Base-by-base conservation (phyloP, 2,329 filamentous ascomycete species). In the Talaromyces sp. region DNA sequence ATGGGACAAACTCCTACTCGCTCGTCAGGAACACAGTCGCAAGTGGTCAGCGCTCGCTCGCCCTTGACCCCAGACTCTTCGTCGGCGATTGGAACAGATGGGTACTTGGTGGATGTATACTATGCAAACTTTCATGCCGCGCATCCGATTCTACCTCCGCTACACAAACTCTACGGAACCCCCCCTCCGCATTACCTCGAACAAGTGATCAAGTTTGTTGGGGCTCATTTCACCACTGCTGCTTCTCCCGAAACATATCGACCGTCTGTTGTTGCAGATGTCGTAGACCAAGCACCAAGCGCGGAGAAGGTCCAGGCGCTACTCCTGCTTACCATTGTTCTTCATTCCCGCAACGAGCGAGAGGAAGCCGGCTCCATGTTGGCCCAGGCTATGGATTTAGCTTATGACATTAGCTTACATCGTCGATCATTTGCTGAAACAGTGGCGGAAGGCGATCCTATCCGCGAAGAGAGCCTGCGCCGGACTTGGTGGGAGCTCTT, bases 401-500 rank as follows among this genome's bases (percentile, higher is more conserved):
- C 91, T 1, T 76, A 95, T 10, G 85, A 91, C 60, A 81, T 96
- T 26, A 88, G 89, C 0, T 83, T 97, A 74, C 87, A 96, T 69
- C 85, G 84, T 10, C 80, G 84, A 54, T 80, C 83, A 0, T 96
- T 86, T 71, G 87, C 91, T 0, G 75, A 80, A 0, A 74, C 81
- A 5, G 80, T 91, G 66, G 87, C 88, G 17, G 79, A 81, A 29
- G 85, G 85, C 5, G 84, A 88, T 61, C 80, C 85, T 0, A 79
- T 91, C 1, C 71, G 92, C 3, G 90, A 93, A 70, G 92, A 97
- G 74, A 90, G 88, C 71, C 88, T 91, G 84, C 84, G 91, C 19
- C 83, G 92, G 61, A 97, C 92, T 1, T 97, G 92, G 92, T 97
- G 92, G 92, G 91, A 85, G 67, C 68, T 90, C 43, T 93, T 88